A percentile compares a stretch with the other conserved stretches of the same genome.
phyloP scores from a whole-genome alignment of 129 eudicot genomes.

The Centaurea solstitialis region DNA sequence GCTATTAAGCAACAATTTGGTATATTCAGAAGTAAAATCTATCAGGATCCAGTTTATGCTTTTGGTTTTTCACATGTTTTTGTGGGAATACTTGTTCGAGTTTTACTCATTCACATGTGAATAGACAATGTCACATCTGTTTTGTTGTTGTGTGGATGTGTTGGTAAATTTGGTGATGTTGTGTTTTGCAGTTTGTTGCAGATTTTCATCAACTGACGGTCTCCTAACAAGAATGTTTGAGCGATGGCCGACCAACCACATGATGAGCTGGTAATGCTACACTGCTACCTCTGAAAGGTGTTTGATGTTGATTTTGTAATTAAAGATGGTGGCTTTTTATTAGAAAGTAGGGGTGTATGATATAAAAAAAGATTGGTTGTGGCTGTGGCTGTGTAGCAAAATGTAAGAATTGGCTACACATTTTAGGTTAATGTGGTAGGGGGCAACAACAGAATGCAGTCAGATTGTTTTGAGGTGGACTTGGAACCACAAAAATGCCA shows the following conservation, averaged over 20 bases:
- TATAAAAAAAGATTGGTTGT: conserved; percentile 19
- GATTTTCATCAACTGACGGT: conserved; percentile 22
- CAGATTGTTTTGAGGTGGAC: conserved; percentile 2
- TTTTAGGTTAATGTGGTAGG: not conserved
- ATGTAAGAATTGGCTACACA: conserved; percentile 1
- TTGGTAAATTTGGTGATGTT: not conserved
- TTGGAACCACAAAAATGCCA: conserved; percentile 13
- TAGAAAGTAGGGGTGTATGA: conserved; percentile 31
- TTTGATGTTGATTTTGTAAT: conserved; percentile 24
- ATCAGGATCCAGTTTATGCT: too few species aligned
- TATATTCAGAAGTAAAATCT: too few species aligned
- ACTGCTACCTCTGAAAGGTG: conserved; percentile 3
- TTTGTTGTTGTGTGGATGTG: not conserved
- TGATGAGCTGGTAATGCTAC: conserved; percentile 11
- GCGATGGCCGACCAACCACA: conserved; percentile 11
- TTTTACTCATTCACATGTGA: not conserved
- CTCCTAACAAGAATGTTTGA: conserved; percentile 25
- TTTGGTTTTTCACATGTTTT: too few species aligned
- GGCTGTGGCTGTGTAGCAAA: not conserved
- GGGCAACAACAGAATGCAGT: conserved; percentile 2
- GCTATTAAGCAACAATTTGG: too few species aligned
- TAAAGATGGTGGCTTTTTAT: conserved; percentile 11
- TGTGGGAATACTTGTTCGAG: too few species aligned
- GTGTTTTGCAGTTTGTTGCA: conserved; percentile 14
- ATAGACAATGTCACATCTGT: not conserved